Evolutionary conservation across 345 rosid species (phyloP).

Genomic region (Hibiscus tridactylites): DNA sequence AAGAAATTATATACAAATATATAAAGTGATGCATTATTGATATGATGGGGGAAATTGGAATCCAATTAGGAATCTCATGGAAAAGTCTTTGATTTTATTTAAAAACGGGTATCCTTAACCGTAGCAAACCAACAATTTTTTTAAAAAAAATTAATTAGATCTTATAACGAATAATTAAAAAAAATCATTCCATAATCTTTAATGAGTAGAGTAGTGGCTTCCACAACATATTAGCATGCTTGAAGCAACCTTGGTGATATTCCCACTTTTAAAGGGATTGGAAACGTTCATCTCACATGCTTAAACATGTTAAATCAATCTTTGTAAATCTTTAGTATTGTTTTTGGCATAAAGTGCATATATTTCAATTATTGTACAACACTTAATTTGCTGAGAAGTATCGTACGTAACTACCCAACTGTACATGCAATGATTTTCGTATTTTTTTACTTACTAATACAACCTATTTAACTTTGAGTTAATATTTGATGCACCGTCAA

Average conservation of each 20-base stretch:
- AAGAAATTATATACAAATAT: too few relatives aligned
- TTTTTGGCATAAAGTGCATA: neutral
- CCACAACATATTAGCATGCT: slow-evolving; percentile 9
- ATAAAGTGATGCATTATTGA: neutral
- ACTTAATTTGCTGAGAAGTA: slow-evolving; percentile 1
- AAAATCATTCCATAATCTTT: neutral
- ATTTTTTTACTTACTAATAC: neutral
- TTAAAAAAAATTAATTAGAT: neutral
- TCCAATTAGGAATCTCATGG: slow-evolving; percentile 17
- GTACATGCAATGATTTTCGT: neutral
- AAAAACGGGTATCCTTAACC: slow-evolving; percentile 27
- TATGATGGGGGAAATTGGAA: slow-evolving; percentile 21
- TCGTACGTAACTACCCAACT: slow-evolving; percentile 8
- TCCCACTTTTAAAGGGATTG: slow-evolving; percentile 2
- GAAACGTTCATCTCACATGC: neutral
- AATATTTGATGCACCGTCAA: too few relatives aligned
- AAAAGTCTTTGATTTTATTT: neutral
- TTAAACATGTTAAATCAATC: slow-evolving; percentile 1
- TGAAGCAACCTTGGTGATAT: neutral
- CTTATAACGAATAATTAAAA: neutral
- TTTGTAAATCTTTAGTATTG: neutral
- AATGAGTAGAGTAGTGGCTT: slow-evolving; percentile 1
- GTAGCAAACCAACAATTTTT: slow-evolving; percentile 13
- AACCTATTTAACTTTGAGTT: neutral
- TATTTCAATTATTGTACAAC: neutral